phyloP scores from a whole-genome alignment of 1,284 basidiomycete species.

The Cryptococcus maquisensis region DNA sequence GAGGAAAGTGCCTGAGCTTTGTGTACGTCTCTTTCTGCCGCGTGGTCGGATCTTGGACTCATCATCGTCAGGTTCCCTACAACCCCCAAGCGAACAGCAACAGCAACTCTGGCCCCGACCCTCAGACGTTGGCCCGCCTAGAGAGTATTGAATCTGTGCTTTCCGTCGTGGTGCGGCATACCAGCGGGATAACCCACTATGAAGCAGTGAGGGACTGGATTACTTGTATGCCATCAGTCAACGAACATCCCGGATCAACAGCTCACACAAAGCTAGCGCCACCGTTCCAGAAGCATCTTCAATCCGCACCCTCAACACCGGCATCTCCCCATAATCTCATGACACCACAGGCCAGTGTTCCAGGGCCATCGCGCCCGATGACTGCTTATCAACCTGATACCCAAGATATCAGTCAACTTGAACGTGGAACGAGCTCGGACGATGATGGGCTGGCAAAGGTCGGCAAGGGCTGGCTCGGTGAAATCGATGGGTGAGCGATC shows the following conservation, averaged over 20 bases:
- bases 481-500: conserved; percentile 41
- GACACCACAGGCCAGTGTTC: conserved; percentile 1
- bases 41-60: neutral
- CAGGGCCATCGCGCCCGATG: conserved; percentile 6
- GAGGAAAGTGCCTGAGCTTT: conserved; percentile 48
- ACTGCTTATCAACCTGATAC: neutral
- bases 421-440: conserved; percentile 20
- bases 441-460: conserved; percentile 33
- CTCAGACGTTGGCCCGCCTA: conserved; percentile 29
- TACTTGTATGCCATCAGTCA: conserved; percentile 13
- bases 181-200: conserved; percentile 36
- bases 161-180: conserved; percentile 39
- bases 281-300: conserved; percentile 27
- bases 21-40: conserved; percentile 27
- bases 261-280: conserved; percentile 9
- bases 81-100: conserved; percentile 32
- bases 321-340: conserved; percentile 23
- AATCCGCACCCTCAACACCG: conserved; percentile 26
- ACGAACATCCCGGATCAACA: conserved; percentile 3
- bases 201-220: conserved; percentile 43
- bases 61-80: conserved; percentile 42
- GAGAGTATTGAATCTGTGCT: conserved; percentile 43
- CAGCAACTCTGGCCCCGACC: conserved; percentile 25
- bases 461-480: conserved; percentile 41
- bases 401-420: conserved; percentile 1